Conservation (phyloP, 2,329 filamentous ascomycete genomes). For the Botryosphaeria dothidea region DNA sequence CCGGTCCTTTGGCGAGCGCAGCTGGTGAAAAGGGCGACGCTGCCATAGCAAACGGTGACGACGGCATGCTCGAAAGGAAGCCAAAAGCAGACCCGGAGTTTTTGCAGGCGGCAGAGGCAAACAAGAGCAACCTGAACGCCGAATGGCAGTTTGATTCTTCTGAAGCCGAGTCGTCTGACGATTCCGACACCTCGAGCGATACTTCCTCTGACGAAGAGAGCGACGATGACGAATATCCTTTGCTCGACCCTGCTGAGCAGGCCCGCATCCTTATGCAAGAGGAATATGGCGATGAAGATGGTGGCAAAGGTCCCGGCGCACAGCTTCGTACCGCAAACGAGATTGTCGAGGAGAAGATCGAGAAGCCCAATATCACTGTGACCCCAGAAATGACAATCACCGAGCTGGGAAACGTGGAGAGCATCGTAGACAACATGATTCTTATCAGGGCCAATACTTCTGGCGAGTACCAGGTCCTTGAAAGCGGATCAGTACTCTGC, state of each 20-base stretch:
- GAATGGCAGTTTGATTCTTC: slow-evolving; percentile 77
- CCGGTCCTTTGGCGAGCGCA: neutral
- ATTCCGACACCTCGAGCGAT: slow-evolving; percentile 49
- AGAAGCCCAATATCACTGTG: slow-evolving; percentile 75
- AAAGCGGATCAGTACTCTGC: slow-evolving; percentile 81
- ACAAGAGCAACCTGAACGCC: slow-evolving; percentile 56
- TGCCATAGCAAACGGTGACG: neutral
- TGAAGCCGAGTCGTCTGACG: slow-evolving; percentile 63
- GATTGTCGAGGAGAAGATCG: slow-evolving; percentile 46
- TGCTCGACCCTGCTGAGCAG: slow-evolving; percentile 79
- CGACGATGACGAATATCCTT: slow-evolving; percentile 60
- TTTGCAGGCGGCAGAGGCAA: slow-evolving; percentile 45
- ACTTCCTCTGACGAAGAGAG: slow-evolving; percentile 51
- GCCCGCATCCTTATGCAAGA: slow-evolving; percentile 83
- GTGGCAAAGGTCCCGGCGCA: slow-evolving; percentile 63
- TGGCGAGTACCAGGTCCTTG: slow-evolving; percentile 82
- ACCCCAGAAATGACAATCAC: slow-evolving; percentile 75
- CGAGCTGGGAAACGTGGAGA: slow-evolving; percentile 72
- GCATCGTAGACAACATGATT: slow-evolving; percentile 74
- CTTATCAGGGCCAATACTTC: slow-evolving; percentile 77
- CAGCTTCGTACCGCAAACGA: slow-evolving; percentile 84
- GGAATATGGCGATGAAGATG: slow-evolving; percentile 72
- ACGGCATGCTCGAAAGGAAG: slow-evolving; percentile 19
- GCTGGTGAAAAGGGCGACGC: neutral
- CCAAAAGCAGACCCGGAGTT: slow-evolving; percentile 41